Conservation (phyloP, 805 yeast genomes). For the Saccharomycopsis fodiens region DNA sequence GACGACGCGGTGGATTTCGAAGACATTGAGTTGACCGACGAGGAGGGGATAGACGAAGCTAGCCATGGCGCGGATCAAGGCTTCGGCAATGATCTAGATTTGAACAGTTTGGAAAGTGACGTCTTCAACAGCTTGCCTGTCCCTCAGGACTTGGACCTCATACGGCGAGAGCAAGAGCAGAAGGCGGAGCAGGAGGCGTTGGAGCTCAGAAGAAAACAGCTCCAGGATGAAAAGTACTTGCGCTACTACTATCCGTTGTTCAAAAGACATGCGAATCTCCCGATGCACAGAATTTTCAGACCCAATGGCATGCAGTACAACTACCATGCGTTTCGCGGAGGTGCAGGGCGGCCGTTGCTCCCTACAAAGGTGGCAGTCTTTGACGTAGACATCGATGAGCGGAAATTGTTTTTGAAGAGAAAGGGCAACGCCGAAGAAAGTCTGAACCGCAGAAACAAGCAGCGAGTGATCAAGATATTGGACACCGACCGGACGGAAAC, state of each 20-base stretch:
- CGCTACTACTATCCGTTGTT: constrained; percentile 57
- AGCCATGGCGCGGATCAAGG: too few species aligned
- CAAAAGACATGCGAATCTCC: constrained; percentile 44
- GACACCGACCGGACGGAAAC: constrained; percentile 25
- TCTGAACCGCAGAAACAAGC: neutral
- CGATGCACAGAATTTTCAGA: constrained; percentile 58
- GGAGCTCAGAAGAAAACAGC: constrained; percentile 8
- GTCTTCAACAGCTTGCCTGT: neutral
- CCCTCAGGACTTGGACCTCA: neutral
- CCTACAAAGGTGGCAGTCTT: constrained; percentile 4
- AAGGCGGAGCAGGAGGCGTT: constrained; percentile 9
- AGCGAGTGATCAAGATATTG: constrained; percentile 20
- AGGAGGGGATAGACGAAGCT: too few species aligned
- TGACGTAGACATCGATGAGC: constrained; percentile 13
- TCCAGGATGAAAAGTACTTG: constrained; percentile 27
- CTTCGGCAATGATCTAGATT: too few species aligned
- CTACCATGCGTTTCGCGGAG: constrained; percentile 16
- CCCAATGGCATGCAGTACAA: constrained; percentile 19
- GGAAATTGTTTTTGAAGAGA: constrained; percentile 9
- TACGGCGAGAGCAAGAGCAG: neutral
- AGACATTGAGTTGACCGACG: constrained; percentile 33
- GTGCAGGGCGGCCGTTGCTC: constrained; percentile 6
- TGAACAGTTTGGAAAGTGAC: too few species aligned
- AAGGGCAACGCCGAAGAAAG: neutral
- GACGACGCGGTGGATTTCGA: constrained; percentile 92